Percentiles rank a stretch among this genome's conserved stretches.
Evolutionary conservation across 495 filamentous ascomycete genomes (phyloP).

Genomic region (Penicillium coffeae): DNA sequence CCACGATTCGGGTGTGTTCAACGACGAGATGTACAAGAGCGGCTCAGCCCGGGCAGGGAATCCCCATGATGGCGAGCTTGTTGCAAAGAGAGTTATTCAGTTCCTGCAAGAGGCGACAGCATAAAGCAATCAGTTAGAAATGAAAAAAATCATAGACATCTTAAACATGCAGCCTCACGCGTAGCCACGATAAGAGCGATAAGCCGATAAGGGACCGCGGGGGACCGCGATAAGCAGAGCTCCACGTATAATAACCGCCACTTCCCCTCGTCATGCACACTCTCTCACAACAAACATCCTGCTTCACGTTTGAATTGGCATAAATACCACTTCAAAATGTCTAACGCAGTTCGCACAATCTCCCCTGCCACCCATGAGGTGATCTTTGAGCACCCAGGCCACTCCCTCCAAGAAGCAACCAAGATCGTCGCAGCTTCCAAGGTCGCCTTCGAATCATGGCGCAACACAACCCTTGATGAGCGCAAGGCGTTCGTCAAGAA

Average conservation of each 20-base stretch:
- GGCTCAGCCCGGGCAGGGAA: constrained; percentile 41
- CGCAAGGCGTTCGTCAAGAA: constrained; percentile 75
- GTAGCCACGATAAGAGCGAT: neutral
- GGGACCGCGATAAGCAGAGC: neutral
- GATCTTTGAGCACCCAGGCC: constrained; percentile 73
- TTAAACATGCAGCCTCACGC: neutral
- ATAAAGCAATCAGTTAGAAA: neutral
- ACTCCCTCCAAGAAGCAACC: constrained; percentile 63
- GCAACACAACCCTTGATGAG: constrained; percentile 57
- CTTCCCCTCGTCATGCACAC: neutral
- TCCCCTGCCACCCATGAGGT: constrained; percentile 81
- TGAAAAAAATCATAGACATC: neutral
- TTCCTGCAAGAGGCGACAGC: constrained; percentile 55
- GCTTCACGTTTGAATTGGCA: neutral
- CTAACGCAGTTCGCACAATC: constrained; percentile 82
- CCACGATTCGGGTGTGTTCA: constrained; percentile 59
- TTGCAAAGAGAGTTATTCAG: constrained; percentile 61
- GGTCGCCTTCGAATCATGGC: constrained; percentile 67
- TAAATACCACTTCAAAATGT: constrained; percentile 49
- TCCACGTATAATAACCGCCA: neutral
- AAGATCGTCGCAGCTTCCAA: constrained; percentile 61
- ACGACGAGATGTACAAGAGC: constrained; percentile 59
- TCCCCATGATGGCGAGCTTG: constrained; percentile 65
- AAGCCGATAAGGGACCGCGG: neutral
- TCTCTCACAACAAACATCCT: neutral